Base-by-base conservation (phyloP, 495 filamentous ascomycete genomes). In the Venustampulla echinocandica region DNA sequence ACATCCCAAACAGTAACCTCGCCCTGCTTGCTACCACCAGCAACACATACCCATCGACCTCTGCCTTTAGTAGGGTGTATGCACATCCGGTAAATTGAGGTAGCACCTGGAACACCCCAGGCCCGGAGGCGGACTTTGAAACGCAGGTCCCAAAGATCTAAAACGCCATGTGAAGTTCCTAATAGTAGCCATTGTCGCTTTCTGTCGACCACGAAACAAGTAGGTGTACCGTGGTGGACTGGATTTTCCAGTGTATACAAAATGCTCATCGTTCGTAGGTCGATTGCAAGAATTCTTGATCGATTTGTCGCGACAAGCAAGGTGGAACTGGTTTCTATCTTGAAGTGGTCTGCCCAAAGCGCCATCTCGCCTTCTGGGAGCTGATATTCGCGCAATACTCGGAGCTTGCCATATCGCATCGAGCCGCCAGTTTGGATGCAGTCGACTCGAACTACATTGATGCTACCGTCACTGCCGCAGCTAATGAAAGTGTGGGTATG, bases 1-100 rank as follows among this genome's bases (percentile, higher is more conserved):
- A 95, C 70, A 63, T 99, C 93, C 92, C 92, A 99, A 1, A 93
- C 82, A 1, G 87, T 93, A 14, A 99, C 76, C 57, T 97, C 90
- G n/a, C 85, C 87, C 48, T 85, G 80, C 7, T 79, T 81, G n/a
- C 85, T 93, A 15, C 89, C 89, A 22, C 90, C 87, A 1, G 87
- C 81, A 7, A 96, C 83, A 55, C 84, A 89, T 1, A 96, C 79
- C 77, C 84, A 87, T 49, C 77, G 81, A 3, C 81, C 82, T 7
- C 82, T 73, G 3, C 82, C 82, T 58, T 84, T 85, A 20, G 75
- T 71, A 0, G 89, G 88, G 53, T 95, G 87, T 1, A 92, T 64
- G 42, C 77, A 66, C 2, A 97, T 67, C 7, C 87, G 75, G 48
- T 94, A 85, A 50, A 99, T 93, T 19, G 85, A 71, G 6, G 81